A percentile compares a stretch with the other conserved stretches of the same genome.
These are phyloP conservation scores for Macrolepiota dolichaula DNA, from an alignment of 768 basidiomycete genomes.

Conservation along the genomic window DNA sequence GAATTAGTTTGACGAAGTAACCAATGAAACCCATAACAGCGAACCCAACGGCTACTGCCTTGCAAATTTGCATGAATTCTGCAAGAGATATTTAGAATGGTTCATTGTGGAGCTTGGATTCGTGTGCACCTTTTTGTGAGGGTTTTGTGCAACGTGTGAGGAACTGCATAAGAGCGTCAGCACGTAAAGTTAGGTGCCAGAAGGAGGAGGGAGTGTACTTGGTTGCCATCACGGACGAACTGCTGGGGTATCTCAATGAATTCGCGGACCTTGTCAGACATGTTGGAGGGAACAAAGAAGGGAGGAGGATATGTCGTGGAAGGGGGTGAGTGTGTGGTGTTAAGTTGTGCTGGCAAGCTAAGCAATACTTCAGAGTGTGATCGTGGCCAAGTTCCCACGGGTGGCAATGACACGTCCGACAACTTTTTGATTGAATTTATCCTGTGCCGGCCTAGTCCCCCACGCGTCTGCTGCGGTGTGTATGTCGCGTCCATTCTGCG, in stretches of 20 bases:
- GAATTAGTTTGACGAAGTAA: slow-evolving; percentile 97
- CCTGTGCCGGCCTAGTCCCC: slow-evolving; percentile 1
- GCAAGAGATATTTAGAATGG: slow-evolving; percentile 11
- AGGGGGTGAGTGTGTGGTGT: slow-evolving; percentile 9
- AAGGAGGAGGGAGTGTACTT: slow-evolving; percentile 48
- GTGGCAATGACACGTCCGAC: slow-evolving; percentile 25
- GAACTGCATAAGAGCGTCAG: slow-evolving; percentile 57
- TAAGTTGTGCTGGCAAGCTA: slow-evolving; percentile 4
- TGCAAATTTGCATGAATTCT: slow-evolving; percentile 96
- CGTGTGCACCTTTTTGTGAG: slow-evolving; percentile 75
- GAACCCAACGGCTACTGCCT: slow-evolving; percentile 95
- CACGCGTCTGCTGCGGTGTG: slow-evolving; percentile 6
- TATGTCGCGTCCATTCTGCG: slow-evolving; percentile 13
- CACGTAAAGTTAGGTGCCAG: background rate
- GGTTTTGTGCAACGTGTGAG: slow-evolving; percentile 97
- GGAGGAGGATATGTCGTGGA: slow-evolving; percentile 17
- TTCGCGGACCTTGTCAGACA: slow-evolving; percentile 91
- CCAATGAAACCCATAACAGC: slow-evolving; percentile 99
- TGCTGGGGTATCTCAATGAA: slow-evolving; percentile 89
- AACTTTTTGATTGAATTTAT: slow-evolving; percentile 19
- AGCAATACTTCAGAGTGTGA: slow-evolving; percentile 22
- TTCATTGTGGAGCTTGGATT: background rate
- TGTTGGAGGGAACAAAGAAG: slow-evolving; percentile 33
- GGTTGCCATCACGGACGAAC: slow-evolving; percentile 90
- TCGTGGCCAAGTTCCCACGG: slow-evolving; percentile 34